Base-by-base conservation (phyloP, 768 basidiomycete species). In the Gautieria morchelliformis region DNA sequence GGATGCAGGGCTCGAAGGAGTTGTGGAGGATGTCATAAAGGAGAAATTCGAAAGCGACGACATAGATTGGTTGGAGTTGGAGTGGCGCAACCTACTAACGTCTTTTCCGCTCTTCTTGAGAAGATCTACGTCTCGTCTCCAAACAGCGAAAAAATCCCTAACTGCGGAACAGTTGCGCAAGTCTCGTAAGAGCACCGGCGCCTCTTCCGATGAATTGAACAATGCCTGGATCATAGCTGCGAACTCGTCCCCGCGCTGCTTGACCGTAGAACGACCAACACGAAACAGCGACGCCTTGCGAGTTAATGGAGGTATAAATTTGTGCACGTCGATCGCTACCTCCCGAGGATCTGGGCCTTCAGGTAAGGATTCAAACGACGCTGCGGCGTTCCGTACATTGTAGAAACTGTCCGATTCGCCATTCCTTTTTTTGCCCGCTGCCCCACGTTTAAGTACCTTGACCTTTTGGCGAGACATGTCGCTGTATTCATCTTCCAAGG, bases 281-380 rank as follows among this genome's bases (percentile, higher is more conserved):
- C 83, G 80, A 68, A 92, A 92, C 42, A 92, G 63, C 0, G 82
- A 82, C 4, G 80, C 84, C 64, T 84, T 87, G 69, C 84, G 87
- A 3, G 81, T 78, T 41, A 92, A 75, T 54, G 74, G 75, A 19
- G 89, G 89, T 3, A 92, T 65, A 63, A 81, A 69, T 5, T 77
- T 62, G 63, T 89, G 87, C 42, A 90, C 76, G 59, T 87, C 79
- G 52, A 74, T 78, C n/a, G 82, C 81, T 44, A 91, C 78, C 14
- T 83, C 82, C 49, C 78, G 79, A 5, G 87, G 87, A 63, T 88
- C 78, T n/a, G 89, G 89, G 8, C 88, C 89, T 7, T 86, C 85
- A 12, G 89, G 89, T 19, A 92, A 76, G 1, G 88, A 90, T 53
- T 91, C 89, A 75, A 85, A 92, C 14, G 89, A 91, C 1, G 89